Evolutionary conservation across 768 basidiomycete genomes (phyloP).

Genomic region (Boletus rubroflammeus): DNA sequence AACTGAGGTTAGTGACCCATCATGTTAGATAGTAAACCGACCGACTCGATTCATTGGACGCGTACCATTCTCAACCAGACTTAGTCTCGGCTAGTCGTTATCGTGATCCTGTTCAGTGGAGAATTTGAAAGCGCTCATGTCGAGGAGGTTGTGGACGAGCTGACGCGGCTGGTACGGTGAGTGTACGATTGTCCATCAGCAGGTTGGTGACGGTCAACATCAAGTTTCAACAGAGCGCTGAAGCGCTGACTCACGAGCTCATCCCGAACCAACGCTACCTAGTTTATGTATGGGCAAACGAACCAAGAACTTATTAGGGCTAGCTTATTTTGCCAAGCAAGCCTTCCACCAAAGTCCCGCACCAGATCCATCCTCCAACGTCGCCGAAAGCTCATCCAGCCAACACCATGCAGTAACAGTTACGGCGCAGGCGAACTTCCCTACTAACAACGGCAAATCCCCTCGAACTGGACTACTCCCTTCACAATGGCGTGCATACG

Average conservation of each 20-base stretch:
- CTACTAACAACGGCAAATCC: conserved; percentile 8
- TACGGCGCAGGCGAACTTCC: background rate
- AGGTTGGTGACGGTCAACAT: background rate
- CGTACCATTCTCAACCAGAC: background rate
- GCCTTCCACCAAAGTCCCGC: conserved; percentile 29
- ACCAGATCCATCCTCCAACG: conserved; percentile 3
- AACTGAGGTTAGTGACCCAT: background rate
- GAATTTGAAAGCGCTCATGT: background rate
- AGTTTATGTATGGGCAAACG: conserved; percentile 37
- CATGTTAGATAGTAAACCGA: conserved; percentile 1
- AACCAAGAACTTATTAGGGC: conserved; percentile 38
- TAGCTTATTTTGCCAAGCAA: conserved; percentile 42
- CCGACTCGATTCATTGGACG: background rate
- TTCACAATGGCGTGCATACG: conserved; percentile 44
- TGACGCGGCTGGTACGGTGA: background rate
- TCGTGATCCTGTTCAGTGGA: background rate
- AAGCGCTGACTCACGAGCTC: background rate
- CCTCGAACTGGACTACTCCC: conserved; percentile 24
- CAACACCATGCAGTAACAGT: background rate
- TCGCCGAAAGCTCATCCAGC: background rate
- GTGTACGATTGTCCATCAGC: background rate
- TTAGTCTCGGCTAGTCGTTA: background rate
- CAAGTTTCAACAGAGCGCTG: too few species aligned
- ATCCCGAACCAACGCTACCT: background rate
- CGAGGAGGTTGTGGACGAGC: background rate